These are phyloP conservation scores for Asterochloris sp. DNA, from an alignment of 139 green algal species.

Conservation along the genomic window DNA sequence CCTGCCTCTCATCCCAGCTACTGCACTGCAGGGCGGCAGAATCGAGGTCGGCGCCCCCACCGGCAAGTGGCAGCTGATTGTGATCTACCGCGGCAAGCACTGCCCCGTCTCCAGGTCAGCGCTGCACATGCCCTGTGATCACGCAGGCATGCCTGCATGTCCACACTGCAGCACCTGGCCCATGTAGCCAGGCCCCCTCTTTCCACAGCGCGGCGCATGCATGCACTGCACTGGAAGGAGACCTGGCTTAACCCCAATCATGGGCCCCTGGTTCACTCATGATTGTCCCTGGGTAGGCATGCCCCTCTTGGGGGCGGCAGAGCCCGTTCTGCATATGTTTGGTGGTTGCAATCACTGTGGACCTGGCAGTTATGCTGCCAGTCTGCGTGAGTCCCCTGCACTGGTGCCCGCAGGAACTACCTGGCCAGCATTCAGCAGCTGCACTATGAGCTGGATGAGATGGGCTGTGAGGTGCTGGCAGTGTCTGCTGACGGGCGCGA, in stretches of 20 bases:
- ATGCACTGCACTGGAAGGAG: too few relatives aligned
- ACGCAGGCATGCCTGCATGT: not conserved
- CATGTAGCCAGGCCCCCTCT: conserved; percentile 8
- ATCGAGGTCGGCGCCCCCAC: conserved; percentile 56
- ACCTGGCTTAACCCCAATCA: too few relatives aligned
- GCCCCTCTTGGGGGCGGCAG: too few relatives aligned
- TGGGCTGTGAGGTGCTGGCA: conserved; percentile 49
- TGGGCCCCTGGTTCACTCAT: too few relatives aligned
- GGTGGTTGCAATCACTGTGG: not conserved
- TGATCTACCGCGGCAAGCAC: conserved; percentile 52
- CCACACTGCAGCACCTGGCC: conserved; percentile 29
- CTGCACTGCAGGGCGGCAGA: conserved; percentile 34
- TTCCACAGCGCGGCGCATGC: too few relatives aligned
- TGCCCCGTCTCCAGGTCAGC: conserved; percentile 30
- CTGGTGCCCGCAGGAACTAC: conserved; percentile 21
- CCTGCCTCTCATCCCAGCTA: too few relatives aligned
- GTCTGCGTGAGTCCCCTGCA: not conserved
- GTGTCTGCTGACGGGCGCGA: conserved; percentile 43
- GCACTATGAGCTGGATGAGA: conserved; percentile 46
- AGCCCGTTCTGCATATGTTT: not conserved
- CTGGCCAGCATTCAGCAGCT: conserved; percentile 31
- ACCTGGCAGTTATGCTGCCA: too few relatives aligned
- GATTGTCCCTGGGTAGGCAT: too few relatives aligned
- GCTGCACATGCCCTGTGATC: conserved; percentile 21
- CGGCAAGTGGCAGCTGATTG: conserved; percentile 53